Evolutionary conservation across 148 eudicot species (phyloP).

Genomic region (Persicaria maculosa): DNA sequence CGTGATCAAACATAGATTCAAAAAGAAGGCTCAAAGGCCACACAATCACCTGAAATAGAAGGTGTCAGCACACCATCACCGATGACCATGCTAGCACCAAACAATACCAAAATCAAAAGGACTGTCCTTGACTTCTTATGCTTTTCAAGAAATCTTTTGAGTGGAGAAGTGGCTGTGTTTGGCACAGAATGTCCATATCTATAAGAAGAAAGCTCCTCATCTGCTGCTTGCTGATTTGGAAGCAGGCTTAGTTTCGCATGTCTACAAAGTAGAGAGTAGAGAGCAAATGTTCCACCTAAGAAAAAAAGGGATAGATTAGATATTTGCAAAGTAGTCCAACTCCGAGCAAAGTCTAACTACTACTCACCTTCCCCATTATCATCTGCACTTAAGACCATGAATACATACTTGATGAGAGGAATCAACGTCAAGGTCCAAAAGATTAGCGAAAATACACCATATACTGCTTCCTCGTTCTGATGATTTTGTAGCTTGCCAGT

Average conservation of each 20-base stretch:
- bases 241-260: slow-evolving; percentile 45
- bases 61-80: slow-evolving; percentile 77
- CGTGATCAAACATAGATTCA: background rate
- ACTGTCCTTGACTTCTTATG: slow-evolving; percentile 46
- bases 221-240: slow-evolving; percentile 31
- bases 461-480: slow-evolving; percentile 31
- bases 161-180: slow-evolving; percentile 16
- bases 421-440: slow-evolving; percentile 50
- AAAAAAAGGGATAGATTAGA: slow-evolving; percentile 5
- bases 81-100: slow-evolving; percentile 81
- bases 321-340: background rate
- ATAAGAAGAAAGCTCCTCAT: slow-evolving; percentile 38
- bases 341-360: background rate
- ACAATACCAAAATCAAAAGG: slow-evolving; percentile 56
- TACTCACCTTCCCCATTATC: slow-evolving; percentile 52
- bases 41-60: slow-evolving; percentile 58
- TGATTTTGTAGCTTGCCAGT: slow-evolving; percentile 27
- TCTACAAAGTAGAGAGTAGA: slow-evolving; percentile 48
- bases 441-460: slow-evolving; percentile 43
- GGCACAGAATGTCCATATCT: slow-evolving; percentile 13
- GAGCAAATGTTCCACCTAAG: slow-evolving; percentile 45
- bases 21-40: background rate
- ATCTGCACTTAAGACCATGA: slow-evolving; percentile 33
- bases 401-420: slow-evolving; percentile 36
- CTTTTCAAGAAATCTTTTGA: slow-evolving; percentile 45